Evolutionary conservation across 2,329 filamentous ascomycete genomes (phyloP).

Genomic region (Acarospora socialis): DNA sequence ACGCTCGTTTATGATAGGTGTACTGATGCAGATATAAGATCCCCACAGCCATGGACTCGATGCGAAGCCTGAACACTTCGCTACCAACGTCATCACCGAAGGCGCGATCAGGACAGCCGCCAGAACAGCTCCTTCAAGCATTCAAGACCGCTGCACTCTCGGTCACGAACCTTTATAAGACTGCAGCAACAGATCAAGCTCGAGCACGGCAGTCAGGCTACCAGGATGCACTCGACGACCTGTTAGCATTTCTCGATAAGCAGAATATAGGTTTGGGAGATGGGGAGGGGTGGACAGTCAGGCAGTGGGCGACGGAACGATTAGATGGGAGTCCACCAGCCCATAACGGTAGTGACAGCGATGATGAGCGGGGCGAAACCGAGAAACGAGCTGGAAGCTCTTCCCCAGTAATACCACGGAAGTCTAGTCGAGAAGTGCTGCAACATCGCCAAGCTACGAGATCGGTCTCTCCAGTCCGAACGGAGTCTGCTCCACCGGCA

Average conservation of each 20-base stretch:
- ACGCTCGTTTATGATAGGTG: neutral
- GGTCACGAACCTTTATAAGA: slow-evolving; percentile 93
- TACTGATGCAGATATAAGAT: neutral
- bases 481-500: slow-evolving; percentile 17
- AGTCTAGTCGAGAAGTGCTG: slow-evolving; percentile 20
- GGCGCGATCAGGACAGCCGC: slow-evolving; percentile 25
- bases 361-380: slow-evolving; percentile 28
- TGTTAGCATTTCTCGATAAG: slow-evolving; percentile 72
- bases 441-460: slow-evolving; percentile 18
- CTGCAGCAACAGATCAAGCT: slow-evolving; percentile 62
- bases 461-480: slow-evolving; percentile 18
- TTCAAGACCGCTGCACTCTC: slow-evolving; percentile 89
- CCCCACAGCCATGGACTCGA: slow-evolving; percentile 42
- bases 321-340: slow-evolving; percentile 27
- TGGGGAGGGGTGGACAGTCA: slow-evolving; percentile 57
- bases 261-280: slow-evolving; percentile 64
- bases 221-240: slow-evolving; percentile 83
- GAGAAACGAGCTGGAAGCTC: slow-evolving; percentile 26
- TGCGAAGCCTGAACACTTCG: slow-evolving; percentile 48
- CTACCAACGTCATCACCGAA: slow-evolving; percentile 39
- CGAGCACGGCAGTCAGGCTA: slow-evolving; percentile 70
- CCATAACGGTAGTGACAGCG: slow-evolving; percentile 24
- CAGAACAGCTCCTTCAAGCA: slow-evolving; percentile 56
- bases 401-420: slow-evolving; percentile 22
- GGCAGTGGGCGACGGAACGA: slow-evolving; percentile 43